Conservation (phyloP, 371 early-diverging fungal genomes). For the Mucor racemosus region DNA sequence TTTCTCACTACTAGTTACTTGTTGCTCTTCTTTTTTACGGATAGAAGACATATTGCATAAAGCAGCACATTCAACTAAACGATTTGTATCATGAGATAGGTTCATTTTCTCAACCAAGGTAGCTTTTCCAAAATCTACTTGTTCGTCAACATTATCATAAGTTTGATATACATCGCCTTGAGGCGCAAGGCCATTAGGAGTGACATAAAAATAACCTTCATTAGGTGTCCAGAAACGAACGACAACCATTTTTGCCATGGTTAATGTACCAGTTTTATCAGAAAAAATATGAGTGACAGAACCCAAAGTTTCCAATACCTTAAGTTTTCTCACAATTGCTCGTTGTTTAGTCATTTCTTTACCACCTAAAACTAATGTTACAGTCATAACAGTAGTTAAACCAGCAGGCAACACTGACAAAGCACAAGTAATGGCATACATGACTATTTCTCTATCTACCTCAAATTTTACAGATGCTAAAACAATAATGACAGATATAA, state of each 20-base stretch:
- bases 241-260: slow-evolving; percentile 77
- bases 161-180: slow-evolving; percentile 61
- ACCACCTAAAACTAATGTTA: slow-evolving; percentile 45
- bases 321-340: slow-evolving; percentile 80
- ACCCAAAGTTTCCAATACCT: slow-evolving; percentile 90
- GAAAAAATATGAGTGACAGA: slow-evolving; percentile 91
- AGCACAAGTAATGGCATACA: slow-evolving; percentile 49
- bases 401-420: slow-evolving; percentile 48
- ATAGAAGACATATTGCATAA: slow-evolving; percentile 67
- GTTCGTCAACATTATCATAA: slow-evolving; percentile 13
- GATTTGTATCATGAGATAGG: slow-evolving; percentile 23
- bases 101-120: slow-evolving; percentile 23
- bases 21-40: slow-evolving; percentile 9
- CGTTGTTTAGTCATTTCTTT: slow-evolving; percentile 43
- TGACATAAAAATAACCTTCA: slow-evolving; percentile 64
- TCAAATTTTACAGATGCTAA: slow-evolving; percentile 63
- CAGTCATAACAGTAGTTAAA: slow-evolving; percentile 46
- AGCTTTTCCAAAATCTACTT: slow-evolving; percentile 1
- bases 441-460: slow-evolving; percentile 37
- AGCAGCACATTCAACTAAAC: slow-evolving; percentile 51
- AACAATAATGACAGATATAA: slow-evolving; percentile 54
- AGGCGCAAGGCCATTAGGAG: slow-evolving; percentile 68
- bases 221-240: slow-evolving; percentile 72
- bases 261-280: slow-evolving; percentile 75
- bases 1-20: slow-evolving; percentile 6